phyloP scores from a whole-genome alignment of 2,329 filamentous ascomycete species.

The Lomentospora prolificans region DNA sequence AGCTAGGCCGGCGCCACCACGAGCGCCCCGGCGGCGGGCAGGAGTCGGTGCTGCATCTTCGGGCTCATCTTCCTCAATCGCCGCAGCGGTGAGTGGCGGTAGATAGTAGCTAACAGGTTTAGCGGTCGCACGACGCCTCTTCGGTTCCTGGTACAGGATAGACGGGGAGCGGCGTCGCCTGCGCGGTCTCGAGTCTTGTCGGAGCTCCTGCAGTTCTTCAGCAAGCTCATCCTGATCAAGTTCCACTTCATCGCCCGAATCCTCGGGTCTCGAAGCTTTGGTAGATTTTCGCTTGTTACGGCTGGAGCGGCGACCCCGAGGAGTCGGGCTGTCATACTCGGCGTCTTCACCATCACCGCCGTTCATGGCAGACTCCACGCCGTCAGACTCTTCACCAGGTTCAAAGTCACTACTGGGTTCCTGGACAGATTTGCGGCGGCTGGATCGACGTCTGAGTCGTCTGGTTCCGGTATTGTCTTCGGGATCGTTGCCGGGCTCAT shows the following conservation, averaged over 20 bases:
- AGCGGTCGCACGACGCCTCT: conserved; percentile 43
- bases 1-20: conserved; percentile 44
- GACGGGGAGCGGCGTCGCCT: conserved; percentile 41
- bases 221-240: conserved; percentile 56
- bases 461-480: conserved; percentile 26
- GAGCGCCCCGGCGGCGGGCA: conserved; percentile 56
- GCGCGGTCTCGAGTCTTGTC: conserved; percentile 41
- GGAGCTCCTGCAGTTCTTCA: conserved; percentile 55
- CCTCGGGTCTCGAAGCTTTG: conserved; percentile 36
- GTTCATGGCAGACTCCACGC: conserved; percentile 34
- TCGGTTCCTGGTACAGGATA: conserved; percentile 49
- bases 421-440: conserved; percentile 33
- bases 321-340: conserved; percentile 37
- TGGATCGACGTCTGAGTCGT: conserved; percentile 37
- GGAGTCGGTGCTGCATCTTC: conserved; percentile 59
- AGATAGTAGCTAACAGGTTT: conserved; percentile 81
- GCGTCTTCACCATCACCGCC: conserved; percentile 30
- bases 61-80: conserved; percentile 66
- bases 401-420: conserved; percentile 54
- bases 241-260: conserved; percentile 46
- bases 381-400: conserved; percentile 48
- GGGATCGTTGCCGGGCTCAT: conserved; percentile 18
- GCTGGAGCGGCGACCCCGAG: conserved; percentile 28
- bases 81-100: conserved; percentile 51
- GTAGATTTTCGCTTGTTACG: conserved; percentile 37